Evolutionary conservation across 2,329 filamentous ascomycete species (phyloP).

Genomic region (Trichothecium sympodiale): DNA sequence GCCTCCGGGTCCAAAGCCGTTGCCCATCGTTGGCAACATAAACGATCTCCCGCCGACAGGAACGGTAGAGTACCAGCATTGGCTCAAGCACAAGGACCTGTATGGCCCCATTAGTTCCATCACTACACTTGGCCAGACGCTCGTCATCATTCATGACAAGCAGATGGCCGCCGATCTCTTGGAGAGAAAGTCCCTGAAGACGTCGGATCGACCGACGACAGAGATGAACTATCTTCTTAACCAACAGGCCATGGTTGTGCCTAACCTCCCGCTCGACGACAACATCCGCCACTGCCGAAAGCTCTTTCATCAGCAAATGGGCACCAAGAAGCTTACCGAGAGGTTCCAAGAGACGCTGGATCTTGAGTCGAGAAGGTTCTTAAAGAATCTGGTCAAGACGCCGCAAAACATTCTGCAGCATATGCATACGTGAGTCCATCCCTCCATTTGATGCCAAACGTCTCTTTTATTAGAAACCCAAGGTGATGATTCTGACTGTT

Average conservation of each 20-base stretch:
- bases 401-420: conserved; percentile 12
- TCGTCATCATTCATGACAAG: conserved; percentile 29
- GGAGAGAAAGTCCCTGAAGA: conserved; percentile 12
- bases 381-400: conserved; percentile 10
- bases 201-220: conserved; percentile 7
- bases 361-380: conserved; percentile 13
- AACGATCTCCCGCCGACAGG: conserved; percentile 27
- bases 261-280: conserved; percentile 8
- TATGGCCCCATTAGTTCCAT: conserved; percentile 18
- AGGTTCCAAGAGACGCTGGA: conserved; percentile 13
- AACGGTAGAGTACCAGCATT: conserved; percentile 19
- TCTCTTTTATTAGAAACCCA: background rate
- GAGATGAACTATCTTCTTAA: conserved; percentile 11
- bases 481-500: background rate
- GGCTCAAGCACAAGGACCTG: conserved; percentile 21
- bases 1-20: conserved; percentile 17
- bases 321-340: conserved; percentile 9
- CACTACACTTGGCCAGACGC: conserved; percentile 17
- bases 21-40: conserved; percentile 35
- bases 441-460: background rate
- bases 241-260: conserved; percentile 10
- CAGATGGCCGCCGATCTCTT: conserved; percentile 23
- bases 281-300: conserved; percentile 13
- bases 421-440: conserved; percentile 13
- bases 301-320: conserved; percentile 16